Percentiles rank a stretch among this genome's conserved stretches.
Conservation (phyloP, 495 filamentous ascomycete species). For the Trichoderma orchidacearum region DNA sequence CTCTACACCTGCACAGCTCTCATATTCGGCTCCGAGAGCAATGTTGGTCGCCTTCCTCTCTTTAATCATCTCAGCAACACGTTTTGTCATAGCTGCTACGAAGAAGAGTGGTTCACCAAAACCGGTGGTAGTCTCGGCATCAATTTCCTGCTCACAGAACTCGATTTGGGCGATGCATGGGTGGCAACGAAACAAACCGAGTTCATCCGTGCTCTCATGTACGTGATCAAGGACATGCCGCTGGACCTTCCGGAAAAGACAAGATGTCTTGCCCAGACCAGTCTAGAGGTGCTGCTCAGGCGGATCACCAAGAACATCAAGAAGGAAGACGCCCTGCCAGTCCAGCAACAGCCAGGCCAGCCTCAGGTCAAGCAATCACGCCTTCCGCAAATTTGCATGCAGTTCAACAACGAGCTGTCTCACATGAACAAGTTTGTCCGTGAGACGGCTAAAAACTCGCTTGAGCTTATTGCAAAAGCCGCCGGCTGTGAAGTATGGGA, state of each 20-base stretch:
- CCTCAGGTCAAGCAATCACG: constrained; percentile 27
- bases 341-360: constrained; percentile 20
- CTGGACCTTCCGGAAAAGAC: constrained; percentile 81
- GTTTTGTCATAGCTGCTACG: constrained; percentile 89
- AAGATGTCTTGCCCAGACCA: constrained; percentile 63
- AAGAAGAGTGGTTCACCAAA: constrained; percentile 97
- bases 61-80: constrained; percentile 66
- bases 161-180: constrained; percentile 77
- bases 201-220: constrained; percentile 74
- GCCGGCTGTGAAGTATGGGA: constrained; percentile 68
- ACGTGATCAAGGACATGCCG: constrained; percentile 96
- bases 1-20: constrained; percentile 64
- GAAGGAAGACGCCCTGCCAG: constrained; percentile 63
- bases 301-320: constrained; percentile 59
- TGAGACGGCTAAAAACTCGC: constrained; percentile 64
- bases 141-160: constrained; percentile 59
- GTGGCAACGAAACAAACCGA: constrained; percentile 67
- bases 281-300: constrained; percentile 61
- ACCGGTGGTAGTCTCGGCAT: constrained; percentile 85
- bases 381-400: constrained; percentile 60
- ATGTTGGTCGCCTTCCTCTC: constrained; percentile 60
- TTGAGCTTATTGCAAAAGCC: constrained; percentile 67
- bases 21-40: constrained; percentile 64
- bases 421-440: constrained; percentile 94
- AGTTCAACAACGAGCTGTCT: constrained; percentile 73